Percentiles rank a stretch among this genome's conserved stretches.
These are phyloP conservation scores for Alloteropsis semialata DNA, from an alignment of 176 grass and related monocot species.

Conservation along the genomic window DNA sequence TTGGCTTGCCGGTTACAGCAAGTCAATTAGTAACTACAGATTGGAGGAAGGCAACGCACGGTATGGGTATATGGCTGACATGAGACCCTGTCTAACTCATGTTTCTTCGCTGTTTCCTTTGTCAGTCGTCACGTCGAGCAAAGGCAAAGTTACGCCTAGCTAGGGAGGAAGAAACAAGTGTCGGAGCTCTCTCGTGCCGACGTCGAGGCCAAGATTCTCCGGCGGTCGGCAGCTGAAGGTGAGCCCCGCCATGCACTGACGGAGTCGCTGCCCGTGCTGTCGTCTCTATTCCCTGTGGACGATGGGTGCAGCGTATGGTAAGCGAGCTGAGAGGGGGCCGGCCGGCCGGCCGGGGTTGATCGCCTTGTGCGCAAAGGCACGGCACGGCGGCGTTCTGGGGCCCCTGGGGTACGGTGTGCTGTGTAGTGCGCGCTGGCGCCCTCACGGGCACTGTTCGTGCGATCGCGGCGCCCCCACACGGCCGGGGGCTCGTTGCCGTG, in stretches of 20 bases:
- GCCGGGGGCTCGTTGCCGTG: background rate
- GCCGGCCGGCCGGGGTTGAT: background rate
- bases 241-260: conserved; percentile 2
- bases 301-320: conserved; percentile 5
- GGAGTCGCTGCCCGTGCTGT: background rate
- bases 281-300: background rate
- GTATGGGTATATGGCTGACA: conserved; percentile 14
- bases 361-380: conserved; percentile 15
- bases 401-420: too few relatives aligned
- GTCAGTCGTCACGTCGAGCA: background rate
- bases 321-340: background rate
- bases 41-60: conserved; percentile 26
- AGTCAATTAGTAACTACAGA: conserved; percentile 22
- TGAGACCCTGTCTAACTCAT: conserved; percentile 21
- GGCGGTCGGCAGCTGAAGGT: conserved; percentile 7
- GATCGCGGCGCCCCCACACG: background rate
- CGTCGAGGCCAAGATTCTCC: background rate
- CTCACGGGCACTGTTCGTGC: too few relatives aligned
- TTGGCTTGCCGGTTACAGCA: conserved; percentile 21
- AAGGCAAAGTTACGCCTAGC: background rate
- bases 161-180: background rate
- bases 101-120: background rate
- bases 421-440: too few relatives aligned
- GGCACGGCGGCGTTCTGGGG: background rate
- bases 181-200: conserved; percentile 7